Base-by-base conservation (phyloP, 805 yeast genomes). In the Barnettozyma botsteinii region DNA sequence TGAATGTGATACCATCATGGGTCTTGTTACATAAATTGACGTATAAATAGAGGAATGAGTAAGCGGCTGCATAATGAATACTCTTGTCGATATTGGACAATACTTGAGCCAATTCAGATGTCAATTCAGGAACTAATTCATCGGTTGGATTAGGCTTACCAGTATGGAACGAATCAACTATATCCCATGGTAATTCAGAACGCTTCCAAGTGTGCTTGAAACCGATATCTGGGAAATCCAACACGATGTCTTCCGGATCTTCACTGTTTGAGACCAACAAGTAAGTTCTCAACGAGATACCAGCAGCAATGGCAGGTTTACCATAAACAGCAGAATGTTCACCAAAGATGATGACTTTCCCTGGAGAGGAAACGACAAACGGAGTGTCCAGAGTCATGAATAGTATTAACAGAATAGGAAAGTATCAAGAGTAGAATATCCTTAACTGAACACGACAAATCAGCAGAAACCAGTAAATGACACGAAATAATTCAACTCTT, bases 261-360 rank as follows among this genome's bases (percentile, higher is more conserved):
- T 50, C 47, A 42, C 64, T 66, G 15, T 73, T 69, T 3, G 77
- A 60, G 2, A 85, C 93, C 17, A 84, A 63, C 7, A 89, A 62
- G 52, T 86, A 91, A 0, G 97, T 85, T 53, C 96, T 73, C 42
- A 93, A 66, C 7, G 93, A 81, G 9, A 91, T 73, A 4, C 96
- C 93, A 0, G 98, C 97, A 2, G 98, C 98, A 38, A 93, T 85
- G 11, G 97, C 98, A 2, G 96, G 96, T 66, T 79, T 85, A 33
- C 85, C 81, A 58, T 85, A 85, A 0, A 93, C 98, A 2, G 94
- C 98, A 7, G 97, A 85, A 56, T 93, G 98, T 57, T 93, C 98
- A 18, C 98, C 98, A 60, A 89, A 93, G 26, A 93, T 70, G 51
- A 93, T 93, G 33, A 88, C 95, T 56, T 93, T 93, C 4, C 98